Evolutionary conservation across 306 rosid species (phyloP), one percentile per base, ranked within the genome.

Genomic region (Trifolium repens): DNA sequence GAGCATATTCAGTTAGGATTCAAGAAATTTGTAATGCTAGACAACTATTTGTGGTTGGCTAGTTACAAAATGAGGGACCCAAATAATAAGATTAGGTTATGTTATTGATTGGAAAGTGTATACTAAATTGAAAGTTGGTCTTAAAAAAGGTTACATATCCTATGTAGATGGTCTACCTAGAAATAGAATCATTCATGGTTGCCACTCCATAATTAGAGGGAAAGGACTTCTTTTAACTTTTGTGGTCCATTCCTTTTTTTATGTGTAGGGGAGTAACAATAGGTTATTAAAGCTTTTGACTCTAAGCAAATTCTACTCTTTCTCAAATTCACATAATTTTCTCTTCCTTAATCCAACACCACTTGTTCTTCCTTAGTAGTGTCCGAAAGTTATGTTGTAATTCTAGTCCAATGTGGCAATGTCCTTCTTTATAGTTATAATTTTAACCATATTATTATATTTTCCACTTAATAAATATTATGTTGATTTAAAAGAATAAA

Each of bases 31-130:
- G 9, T 58, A 69, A 78, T 73, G 85, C 57, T 70, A 7, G 72
- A 81, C 85, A 84, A 78, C 85, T 84, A 70, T 81, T 70, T 64
- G 42, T 81, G 75, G 88, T 71, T 70, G 77, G 82, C 65, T 62
- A 9, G 17, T 22, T 74, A 37, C 76, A 57, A 46, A 72, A 64
- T 66, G 30, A 22, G 40, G 66, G 47, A 17, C 73, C 82, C 72
- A 67, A 72, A 12, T 52, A 50, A 42, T 52, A 50, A 42, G 13
- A 64, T 75, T 67, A 37, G 42, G 42, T 37, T 37, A 37, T 6
- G 1, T 37, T 37, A 37, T 80, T 84, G 24, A 81, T 74, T 72
- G 17, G n/a, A 49, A 73, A 73, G 74, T 35, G 71, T 30, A 73
- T 68, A 62, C 71, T 67, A 63, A 69, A 76, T 71, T 72, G 69